phyloP scores from a whole-genome alignment of 2,329 filamentous ascomycete species.

The Pseudogymnoascus sp. region DNA sequence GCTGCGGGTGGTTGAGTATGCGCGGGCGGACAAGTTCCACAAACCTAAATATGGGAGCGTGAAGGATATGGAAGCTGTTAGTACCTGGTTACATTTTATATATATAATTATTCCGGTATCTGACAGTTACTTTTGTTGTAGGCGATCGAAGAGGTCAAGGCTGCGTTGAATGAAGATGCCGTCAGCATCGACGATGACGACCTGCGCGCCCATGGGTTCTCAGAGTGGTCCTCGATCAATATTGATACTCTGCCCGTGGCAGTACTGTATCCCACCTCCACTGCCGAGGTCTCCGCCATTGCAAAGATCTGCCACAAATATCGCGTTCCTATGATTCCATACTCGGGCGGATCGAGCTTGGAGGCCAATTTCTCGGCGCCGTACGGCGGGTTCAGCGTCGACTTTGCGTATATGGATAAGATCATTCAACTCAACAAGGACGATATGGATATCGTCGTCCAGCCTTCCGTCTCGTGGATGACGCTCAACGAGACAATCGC shows the following conservation, averaged over 20 bases:
- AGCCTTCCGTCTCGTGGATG: slow-evolving; percentile 90
- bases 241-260: slow-evolving; percentile 52
- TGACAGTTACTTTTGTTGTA: slow-evolving; percentile 22
- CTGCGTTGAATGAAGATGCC: slow-evolving; percentile 42
- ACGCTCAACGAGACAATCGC: slow-evolving; percentile 66
- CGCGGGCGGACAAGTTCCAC: slow-evolving; percentile 21
- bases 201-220: slow-evolving; percentile 54
- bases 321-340: slow-evolving; percentile 73
- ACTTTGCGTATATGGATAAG: slow-evolving; percentile 81
- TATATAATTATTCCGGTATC: neutral
- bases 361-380: slow-evolving; percentile 88
- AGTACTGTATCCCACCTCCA: slow-evolving; percentile 54
- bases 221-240: slow-evolving; percentile 57
- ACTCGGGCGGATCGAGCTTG: slow-evolving; percentile 75
- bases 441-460: slow-evolving; percentile 89
- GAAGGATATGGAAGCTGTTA: slow-evolving; percentile 42
- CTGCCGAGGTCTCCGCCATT: slow-evolving; percentile 50
- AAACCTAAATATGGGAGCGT: slow-evolving; percentile 37
- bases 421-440: slow-evolving; percentile 72
- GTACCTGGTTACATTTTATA: slow-evolving; percentile 13
- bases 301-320: slow-evolving; percentile 67
- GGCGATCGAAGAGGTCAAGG: slow-evolving; percentile 49
- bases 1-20: slow-evolving; percentile 19
- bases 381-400: slow-evolving; percentile 78
- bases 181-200: slow-evolving; percentile 56